Evolutionary conservation across 495 filamentous ascomycete species (phyloP).

Genomic region (Cenococcum geophilum): DNA sequence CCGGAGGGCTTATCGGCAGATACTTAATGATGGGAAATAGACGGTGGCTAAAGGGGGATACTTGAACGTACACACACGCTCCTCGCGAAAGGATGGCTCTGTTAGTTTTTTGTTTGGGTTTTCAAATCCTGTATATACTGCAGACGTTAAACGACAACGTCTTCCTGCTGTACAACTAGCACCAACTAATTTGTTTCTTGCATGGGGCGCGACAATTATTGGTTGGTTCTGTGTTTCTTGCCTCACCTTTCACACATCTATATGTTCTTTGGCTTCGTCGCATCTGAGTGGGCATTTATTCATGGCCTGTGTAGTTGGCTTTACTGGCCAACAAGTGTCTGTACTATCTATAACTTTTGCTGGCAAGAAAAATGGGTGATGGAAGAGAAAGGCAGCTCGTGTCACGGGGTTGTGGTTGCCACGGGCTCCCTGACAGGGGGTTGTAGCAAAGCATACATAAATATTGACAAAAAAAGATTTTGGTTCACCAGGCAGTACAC

Average conservation of each 20-base stretch:
- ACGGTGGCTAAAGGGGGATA: constrained; percentile 20
- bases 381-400: constrained; percentile 5
- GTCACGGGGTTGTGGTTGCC: background rate
- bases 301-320: constrained; percentile 17
- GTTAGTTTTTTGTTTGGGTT: constrained; percentile 21
- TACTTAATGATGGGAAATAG: constrained; percentile 32
- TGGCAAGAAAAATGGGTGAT: constrained; percentile 4
- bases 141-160: constrained; percentile 28
- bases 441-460: constrained; percentile 31
- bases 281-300: constrained; percentile 12
- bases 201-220: constrained; percentile 14
- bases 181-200: constrained; percentile 28
- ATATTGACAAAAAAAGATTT: constrained; percentile 13
- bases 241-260: constrained; percentile 27
- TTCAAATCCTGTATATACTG: constrained; percentile 26
- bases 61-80: constrained; percentile 27
- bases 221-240: constrained; percentile 5
- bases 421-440: background rate
- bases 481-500: constrained; percentile 10
- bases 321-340: constrained; percentile 9
- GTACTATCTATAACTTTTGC: constrained; percentile 25
- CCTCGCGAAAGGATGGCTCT: constrained; percentile 10
- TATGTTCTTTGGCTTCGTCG: constrained; percentile 27
- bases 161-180: constrained; percentile 23
- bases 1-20: constrained; percentile 15